Percentiles rank a stretch among this genome's conserved stretches.
Evolutionary conservation across 176 grass and related monocot genomes (phyloP).

Genomic region (Cocos nucifera): DNA sequence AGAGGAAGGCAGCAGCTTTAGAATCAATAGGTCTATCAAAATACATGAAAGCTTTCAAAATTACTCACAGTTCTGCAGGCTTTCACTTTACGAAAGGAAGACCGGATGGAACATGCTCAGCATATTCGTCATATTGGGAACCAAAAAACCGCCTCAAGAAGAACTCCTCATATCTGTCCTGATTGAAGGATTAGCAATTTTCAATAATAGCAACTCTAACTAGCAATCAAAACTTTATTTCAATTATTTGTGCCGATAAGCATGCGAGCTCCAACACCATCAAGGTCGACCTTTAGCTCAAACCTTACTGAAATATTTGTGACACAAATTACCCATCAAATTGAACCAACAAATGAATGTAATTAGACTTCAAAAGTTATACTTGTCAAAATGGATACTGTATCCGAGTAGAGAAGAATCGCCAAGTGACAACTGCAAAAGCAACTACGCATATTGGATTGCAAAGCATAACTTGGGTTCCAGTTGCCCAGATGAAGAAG

Average conservation of each 20-base stretch:
- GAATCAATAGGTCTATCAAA: background rate
- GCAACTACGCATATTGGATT: conserved; percentile 62
- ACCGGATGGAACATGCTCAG: conserved; percentile 58
- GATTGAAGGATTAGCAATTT: conserved; percentile 42
- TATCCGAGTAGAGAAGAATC: conserved; percentile 75
- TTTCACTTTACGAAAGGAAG: conserved; percentile 83
- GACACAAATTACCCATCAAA: too few relatives aligned
- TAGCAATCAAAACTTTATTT: too few relatives aligned
- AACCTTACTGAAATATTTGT: too few relatives aligned
- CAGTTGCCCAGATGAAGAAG: conserved; percentile 77
- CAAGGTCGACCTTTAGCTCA: too few relatives aligned
- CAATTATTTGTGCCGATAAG: too few relatives aligned
- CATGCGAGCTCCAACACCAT: too few relatives aligned
- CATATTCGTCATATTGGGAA: conserved; percentile 55
- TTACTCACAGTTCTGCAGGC: conserved; percentile 1
- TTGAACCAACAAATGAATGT: too few relatives aligned
- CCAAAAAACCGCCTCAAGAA: conserved; percentile 98
- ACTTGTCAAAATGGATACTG: conserved; percentile 53
- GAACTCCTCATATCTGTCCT: conserved; percentile 78
- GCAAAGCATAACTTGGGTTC: conserved; percentile 91
- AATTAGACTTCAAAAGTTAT: too few relatives aligned
- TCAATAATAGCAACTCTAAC: too few relatives aligned
- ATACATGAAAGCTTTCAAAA: background rate
- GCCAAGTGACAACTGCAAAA: conserved; percentile 58
- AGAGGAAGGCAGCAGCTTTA: background rate